These are phyloP conservation scores for Debaryomyces robertsiae DNA, from an alignment of 1,139 yeast genomes.

Conservation along the genomic window DNA sequence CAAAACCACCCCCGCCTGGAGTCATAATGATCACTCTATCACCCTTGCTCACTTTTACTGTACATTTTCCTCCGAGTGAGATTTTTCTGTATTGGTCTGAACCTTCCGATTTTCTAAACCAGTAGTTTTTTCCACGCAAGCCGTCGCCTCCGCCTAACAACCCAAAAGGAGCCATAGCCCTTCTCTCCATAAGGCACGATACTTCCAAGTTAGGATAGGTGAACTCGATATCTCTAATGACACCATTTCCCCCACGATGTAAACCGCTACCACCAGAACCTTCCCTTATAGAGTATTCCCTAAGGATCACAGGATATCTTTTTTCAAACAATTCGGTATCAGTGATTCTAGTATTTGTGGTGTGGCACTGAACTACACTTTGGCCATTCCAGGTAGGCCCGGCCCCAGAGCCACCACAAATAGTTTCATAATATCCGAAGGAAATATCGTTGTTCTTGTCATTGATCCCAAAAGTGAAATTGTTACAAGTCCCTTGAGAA, in stretches of 20 bases:
- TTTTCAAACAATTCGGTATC: constrained; percentile 51
- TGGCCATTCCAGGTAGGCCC: constrained; percentile 54
- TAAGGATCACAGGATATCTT: constrained; percentile 49
- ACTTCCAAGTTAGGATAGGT: constrained; percentile 41
- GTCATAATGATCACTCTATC: constrained; percentile 46
- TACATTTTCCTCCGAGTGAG: constrained; percentile 46
- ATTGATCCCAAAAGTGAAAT: constrained; percentile 50
- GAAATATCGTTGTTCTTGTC: constrained; percentile 38
- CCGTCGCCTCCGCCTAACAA: constrained; percentile 47
- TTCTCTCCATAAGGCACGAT: constrained; percentile 49
- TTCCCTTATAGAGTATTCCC: constrained; percentile 39
- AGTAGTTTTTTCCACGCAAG: constrained; percentile 40
- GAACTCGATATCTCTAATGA: constrained; percentile 48
- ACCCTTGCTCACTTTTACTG: constrained; percentile 41
- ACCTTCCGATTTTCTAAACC: constrained; percentile 32
- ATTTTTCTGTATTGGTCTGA: constrained; percentile 27
- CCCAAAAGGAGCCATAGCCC: constrained; percentile 50
- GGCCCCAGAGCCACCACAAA: constrained; percentile 54
- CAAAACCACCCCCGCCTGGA: constrained; percentile 57
- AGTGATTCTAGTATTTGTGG: constrained; percentile 52
- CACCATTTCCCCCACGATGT: constrained; percentile 50
- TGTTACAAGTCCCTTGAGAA: constrained; percentile 53
- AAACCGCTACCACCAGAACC: constrained; percentile 48
- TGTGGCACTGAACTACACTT: constrained; percentile 50
- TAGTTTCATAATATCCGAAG: constrained; percentile 52